A percentile compares a stretch with the other conserved stretches of the same genome.
phyloP scores from a whole-genome alignment of 1,139 yeast genomes.

The Candida freyschussii region DNA sequence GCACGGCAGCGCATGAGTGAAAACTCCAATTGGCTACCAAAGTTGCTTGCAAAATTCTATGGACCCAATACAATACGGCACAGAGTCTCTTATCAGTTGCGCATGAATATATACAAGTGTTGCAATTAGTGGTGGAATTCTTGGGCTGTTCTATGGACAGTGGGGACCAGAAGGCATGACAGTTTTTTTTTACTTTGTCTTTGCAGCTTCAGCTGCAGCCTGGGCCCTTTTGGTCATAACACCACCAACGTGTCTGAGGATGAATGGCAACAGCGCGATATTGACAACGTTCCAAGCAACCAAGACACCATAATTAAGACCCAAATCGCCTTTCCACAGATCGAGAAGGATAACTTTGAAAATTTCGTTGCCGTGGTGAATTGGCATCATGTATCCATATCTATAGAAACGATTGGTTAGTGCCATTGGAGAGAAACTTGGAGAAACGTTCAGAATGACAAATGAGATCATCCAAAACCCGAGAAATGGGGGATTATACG shows the following conservation, averaged over 20 bases:
- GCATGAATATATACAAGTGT: too few species aligned
- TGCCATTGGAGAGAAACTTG: conserved; percentile 57
- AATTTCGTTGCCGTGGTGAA: conserved; percentile 53
- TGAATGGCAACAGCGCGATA: conserved; percentile 41
- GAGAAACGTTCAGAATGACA: conserved; percentile 56
- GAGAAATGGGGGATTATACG: conserved; percentile 43
- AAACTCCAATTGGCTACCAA: too few species aligned
- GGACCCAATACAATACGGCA: too few species aligned
- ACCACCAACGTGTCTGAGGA: conserved; percentile 30
- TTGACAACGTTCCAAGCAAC: conserved; percentile 54
- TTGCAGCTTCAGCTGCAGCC: conserved; percentile 19
- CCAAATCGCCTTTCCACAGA: conserved; percentile 51
- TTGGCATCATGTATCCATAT: conserved; percentile 64
- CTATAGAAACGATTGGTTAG: conserved; percentile 49
- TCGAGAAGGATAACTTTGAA: conserved; percentile 53
- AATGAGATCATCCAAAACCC: conserved; percentile 62
- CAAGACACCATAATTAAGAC: conserved; percentile 53
- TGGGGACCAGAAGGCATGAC: conserved; percentile 1
- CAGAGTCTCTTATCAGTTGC: too few species aligned
- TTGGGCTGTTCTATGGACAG: too few species aligned
- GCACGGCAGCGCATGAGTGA: too few species aligned
- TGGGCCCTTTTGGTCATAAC: conserved; percentile 28
- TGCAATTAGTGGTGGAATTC: too few species aligned
- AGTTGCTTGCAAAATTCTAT: too few species aligned
- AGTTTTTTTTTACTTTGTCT: neutral